Base-by-base conservation (phyloP, 371 early-diverging fungal genomes). In the Thermomucor indicae-seudaticae region DNA sequence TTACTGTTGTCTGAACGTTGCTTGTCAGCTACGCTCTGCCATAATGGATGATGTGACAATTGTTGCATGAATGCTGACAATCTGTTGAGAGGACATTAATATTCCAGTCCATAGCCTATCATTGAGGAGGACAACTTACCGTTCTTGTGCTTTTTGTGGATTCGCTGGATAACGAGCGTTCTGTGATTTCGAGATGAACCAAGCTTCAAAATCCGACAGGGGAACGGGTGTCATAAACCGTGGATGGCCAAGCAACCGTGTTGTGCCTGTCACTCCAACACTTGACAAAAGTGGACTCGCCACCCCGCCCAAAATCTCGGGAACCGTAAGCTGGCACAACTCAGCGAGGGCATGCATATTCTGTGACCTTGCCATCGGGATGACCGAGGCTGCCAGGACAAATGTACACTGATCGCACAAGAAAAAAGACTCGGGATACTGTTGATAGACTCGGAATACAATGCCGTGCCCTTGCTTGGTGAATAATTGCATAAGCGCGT, bases 301-400 rank as follows among this genome's bases (percentile, higher is more conserved):
- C 3, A 65, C 60, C 34, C 60, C 51, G 45, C 47, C 55, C 30
- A 59, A 34, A 10, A 71, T 43, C 44, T 71, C 65, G 29, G 53
- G 32, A 11, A 28, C 27, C n/a, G 52, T 41, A 14, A 71, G 53
- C 45, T 59, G 57, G 55, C 65, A 64, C 22, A 71, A 53, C 46
- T 71, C 71, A 25, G 67, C 71, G 2, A 71, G 50, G 32, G 45
- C 57, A 44, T 55, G 57, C 22, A 53, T 29, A 38, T 62, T 58
- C 29, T 56, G 59, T 1, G 41, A 35, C 8, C 64, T 51, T 17
- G 70, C 70, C n/a, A 70, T 56, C 10, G 49, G 41, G 19, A 58
- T 43, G 24, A 64, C 47, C 5, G 31, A 58, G 7, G 34, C 30
- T 37, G 51, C 55, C 47, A 49, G 45, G 2, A 67, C 31, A 46